These are phyloP conservation scores for Microcyclospora tardicrescens DNA, from an alignment of 2,329 filamentous ascomycete genomes.

Conservation along the genomic window DNA sequence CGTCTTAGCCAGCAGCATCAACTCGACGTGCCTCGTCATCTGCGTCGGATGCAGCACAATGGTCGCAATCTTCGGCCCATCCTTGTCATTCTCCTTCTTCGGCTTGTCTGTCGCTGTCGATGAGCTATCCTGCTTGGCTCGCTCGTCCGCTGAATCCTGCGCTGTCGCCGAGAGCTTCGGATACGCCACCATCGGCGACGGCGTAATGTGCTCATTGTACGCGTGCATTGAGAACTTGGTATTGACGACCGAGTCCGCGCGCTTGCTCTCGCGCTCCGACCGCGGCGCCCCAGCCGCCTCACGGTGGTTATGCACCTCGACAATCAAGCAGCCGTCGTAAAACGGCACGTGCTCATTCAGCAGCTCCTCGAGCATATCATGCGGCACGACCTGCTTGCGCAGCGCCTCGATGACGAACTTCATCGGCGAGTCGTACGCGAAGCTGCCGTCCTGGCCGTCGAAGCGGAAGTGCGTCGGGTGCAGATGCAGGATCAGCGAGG, in stretches of 20 bases:
- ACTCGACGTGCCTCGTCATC: constrained; percentile 60
- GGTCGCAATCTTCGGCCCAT: constrained; percentile 53
- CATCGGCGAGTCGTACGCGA: constrained; percentile 89
- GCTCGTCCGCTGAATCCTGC: constrained; percentile 31
- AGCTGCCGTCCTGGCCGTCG: constrained; percentile 86
- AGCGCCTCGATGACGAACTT: constrained; percentile 66
- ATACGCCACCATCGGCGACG: constrained; percentile 71
- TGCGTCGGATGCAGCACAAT: constrained; percentile 76
- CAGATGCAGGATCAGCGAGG: constrained; percentile 77
- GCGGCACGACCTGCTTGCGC: constrained; percentile 62
- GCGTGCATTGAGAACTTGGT: constrained; percentile 80
- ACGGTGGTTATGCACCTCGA: constrained; percentile 85
- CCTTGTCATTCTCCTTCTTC: constrained; percentile 12
- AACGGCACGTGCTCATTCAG: constrained; percentile 59
- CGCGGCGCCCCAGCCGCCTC: constrained; percentile 7
- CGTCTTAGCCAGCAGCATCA: constrained; percentile 63
- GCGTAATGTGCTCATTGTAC: constrained; percentile 78
- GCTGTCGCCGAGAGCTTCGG: constrained; percentile 29
- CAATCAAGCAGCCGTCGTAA: constrained; percentile 89
- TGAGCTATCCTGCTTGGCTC: constrained; percentile 34
- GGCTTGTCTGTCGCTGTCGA: constrained; percentile 1
- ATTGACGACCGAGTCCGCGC: constrained; percentile 33
- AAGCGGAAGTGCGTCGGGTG: constrained; percentile 80
- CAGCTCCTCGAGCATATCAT: constrained; percentile 75
- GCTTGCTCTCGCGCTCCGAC: constrained; percentile 38